phyloP scores from a whole-genome alignment of 208 protist genomes.

The Tritrichomonas musculus region DNA sequence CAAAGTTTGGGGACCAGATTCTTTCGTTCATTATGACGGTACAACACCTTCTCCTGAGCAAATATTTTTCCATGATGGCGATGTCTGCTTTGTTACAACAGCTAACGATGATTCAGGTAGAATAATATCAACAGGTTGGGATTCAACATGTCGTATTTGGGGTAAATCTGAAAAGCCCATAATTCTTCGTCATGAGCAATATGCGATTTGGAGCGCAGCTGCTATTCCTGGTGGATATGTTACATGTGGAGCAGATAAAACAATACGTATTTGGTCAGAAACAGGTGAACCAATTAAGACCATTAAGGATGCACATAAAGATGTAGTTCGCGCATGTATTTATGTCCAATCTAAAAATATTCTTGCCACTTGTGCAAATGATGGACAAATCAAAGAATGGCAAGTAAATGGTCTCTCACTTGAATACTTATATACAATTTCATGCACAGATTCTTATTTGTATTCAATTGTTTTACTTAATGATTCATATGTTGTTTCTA shows the following conservation, averaged over 20 bases:
- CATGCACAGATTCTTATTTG: not conserved
- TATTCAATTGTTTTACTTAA: not conserved
- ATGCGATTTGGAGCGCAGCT: not conserved
- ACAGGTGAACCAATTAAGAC: not conserved
- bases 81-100: slow-evolving; percentile 4
- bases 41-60: not conserved
- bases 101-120: not conserved
- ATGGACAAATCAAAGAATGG: not conserved
- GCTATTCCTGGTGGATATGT: not conserved
- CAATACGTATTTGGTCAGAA: not conserved
- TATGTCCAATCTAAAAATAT: not conserved
- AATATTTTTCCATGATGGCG: not conserved
- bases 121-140: not conserved
- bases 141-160: not conserved
- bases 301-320: not conserved
- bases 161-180: not conserved
- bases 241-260: not conserved
- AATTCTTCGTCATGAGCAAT: too few species aligned
- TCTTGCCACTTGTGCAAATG: not conserved
- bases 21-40: too few species aligned
- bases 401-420: not conserved
- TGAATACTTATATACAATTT: not conserved
- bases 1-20: not conserved
- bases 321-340: not conserved
- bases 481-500: not conserved